Evolutionary conservation across 257 asterid genomes (phyloP).

Genomic region (Solanum ossicruentum): DNA sequence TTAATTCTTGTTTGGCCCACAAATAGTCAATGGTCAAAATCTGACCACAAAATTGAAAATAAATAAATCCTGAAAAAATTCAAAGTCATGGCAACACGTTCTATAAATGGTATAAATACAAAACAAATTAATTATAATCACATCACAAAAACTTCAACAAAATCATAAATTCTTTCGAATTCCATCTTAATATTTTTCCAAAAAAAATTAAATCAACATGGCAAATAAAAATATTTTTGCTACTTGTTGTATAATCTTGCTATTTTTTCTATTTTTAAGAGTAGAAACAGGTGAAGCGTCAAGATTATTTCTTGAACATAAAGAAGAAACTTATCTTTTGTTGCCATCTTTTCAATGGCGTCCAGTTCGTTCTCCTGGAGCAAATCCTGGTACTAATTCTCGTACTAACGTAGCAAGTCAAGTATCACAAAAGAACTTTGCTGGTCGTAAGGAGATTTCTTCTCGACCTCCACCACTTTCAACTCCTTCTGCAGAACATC

Average conservation of each 20-base stretch:
- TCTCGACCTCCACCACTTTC: background rate
- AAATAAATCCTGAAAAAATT: background rate
- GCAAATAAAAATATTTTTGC: background rate
- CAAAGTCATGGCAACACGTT: background rate
- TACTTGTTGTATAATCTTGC: background rate
- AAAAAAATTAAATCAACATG: background rate
- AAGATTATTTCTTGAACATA: constrained; percentile 28
- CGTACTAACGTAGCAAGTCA: background rate
- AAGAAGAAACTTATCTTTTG: constrained; percentile 6
- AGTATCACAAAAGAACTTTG: background rate
- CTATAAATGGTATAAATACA: constrained; percentile 1
- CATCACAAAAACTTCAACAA: background rate
- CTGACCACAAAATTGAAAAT: background rate
- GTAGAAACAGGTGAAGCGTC: constrained; percentile 9
- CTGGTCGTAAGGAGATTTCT: background rate
- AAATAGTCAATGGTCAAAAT: background rate
- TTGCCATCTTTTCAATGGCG: background rate
- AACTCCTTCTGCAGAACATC: background rate
- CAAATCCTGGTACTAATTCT: background rate
- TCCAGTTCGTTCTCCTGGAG: background rate
- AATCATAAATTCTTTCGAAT: background rate
- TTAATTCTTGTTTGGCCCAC: background rate
- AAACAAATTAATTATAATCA: background rate
- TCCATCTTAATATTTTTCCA: background rate
- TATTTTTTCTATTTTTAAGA: background rate